Evolutionary conservation across 2,329 filamentous ascomycete species (phyloP), one percentile per base, ranked within the genome.

Genomic region (Arthrobotrys entomopaga): DNA sequence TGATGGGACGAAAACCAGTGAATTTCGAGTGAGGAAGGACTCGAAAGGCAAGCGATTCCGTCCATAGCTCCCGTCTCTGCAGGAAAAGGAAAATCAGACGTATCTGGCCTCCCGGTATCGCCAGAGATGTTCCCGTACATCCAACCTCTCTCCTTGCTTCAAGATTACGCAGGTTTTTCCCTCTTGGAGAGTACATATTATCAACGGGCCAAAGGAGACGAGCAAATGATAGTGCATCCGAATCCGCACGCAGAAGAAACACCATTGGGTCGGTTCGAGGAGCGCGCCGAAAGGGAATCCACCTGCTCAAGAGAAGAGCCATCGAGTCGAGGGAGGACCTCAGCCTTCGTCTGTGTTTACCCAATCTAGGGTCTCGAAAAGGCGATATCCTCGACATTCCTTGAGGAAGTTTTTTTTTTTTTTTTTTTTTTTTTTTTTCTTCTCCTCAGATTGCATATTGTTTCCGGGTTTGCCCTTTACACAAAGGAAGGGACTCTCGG

Each of bases 311-410:
- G 38, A 16, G 43, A 16, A 40, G 38, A 16, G 43, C 29, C 58
- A 63, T 66, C 57, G 70, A 74, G 52, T 66, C 57, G 70, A 74
- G 52, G 46, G 29, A 57, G 49, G 42, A 46, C 63, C 46, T 74
- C 70, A 74, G 70, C 70, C 70, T 67, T 74, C 70, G 70, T 74
- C 63, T 74, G 34, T 54, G 46, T 58, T 58, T 74, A 64, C 70
- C 70, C 57, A 64, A 67, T 66, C 64, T 26, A n/a, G 70, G 70
- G 53, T 29, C 50, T 2, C n/a, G 52, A 61, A 42, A 38, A 61
- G 63, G 43, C 70, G 70, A 64, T 74, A 73, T 57, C 19, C 29
- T 66, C 40, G 49, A 67, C 29, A 61, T 56, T 60, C 48, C 29
- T 64, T 53, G 65, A 69, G 29, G 10, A 34, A 53, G 56, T 13